Evolutionary conservation across 75 land plant genomes (phyloP).

Genomic region (Cunninghamia lanceolata): DNA sequence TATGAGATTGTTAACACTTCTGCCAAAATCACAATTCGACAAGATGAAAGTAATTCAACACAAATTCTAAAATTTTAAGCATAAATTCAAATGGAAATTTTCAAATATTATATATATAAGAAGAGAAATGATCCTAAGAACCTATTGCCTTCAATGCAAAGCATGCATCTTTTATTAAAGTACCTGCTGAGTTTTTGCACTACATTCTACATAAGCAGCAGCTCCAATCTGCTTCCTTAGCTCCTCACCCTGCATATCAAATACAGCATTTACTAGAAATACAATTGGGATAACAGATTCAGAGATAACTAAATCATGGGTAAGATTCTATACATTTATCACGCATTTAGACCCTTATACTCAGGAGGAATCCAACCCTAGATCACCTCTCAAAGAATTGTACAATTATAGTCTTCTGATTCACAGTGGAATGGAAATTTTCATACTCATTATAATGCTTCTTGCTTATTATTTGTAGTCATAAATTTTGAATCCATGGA

Average conservation of each 20-base stretch:
- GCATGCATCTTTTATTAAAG: neutral
- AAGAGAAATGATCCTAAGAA: neutral
- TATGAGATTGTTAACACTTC: neutral
- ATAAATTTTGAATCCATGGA: neutral
- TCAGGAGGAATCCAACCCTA: neutral
- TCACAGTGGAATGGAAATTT: neutral
- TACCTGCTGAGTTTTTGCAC: constrained; percentile 73
- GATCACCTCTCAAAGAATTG: neutral
- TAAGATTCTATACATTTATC: neutral
- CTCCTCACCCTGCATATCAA: constrained; percentile 49
- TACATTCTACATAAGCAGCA: constrained; percentile 73
- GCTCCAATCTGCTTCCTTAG: constrained; percentile 65
- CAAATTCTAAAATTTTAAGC: neutral
- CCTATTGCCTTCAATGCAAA: neutral
- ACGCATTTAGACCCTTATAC: neutral
- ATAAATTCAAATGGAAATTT: neutral
- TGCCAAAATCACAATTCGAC: neutral
- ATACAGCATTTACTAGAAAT: neutral
- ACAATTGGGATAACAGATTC: neutral
- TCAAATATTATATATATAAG: neutral
- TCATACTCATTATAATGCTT: neutral
- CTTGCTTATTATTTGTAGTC: neutral
- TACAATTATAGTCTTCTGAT: neutral
- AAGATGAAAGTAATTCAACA: neutral
- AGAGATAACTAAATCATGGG: neutral